Conservation (phyloP, 2,329 filamentous ascomycete species). For the Parascedosporium putredinis region DNA sequence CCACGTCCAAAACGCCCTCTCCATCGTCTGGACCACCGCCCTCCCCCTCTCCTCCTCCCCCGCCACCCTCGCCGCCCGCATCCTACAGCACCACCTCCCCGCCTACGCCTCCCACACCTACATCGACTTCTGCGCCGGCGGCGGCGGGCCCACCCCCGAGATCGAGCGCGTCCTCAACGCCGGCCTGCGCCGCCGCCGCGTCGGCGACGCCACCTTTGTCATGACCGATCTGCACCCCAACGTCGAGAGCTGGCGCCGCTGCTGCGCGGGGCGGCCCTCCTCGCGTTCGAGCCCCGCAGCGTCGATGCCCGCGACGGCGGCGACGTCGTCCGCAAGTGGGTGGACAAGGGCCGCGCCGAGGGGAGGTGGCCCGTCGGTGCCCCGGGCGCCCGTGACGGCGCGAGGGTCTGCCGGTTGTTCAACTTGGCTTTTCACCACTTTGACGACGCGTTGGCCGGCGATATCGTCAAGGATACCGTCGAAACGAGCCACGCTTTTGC, state of each 20-base stretch:
- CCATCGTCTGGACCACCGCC: conserved; percentile 50
- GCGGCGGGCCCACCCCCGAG: conserved; percentile 57
- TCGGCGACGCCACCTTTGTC: conserved; percentile 35
- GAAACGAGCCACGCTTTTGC: conserved; percentile 56
- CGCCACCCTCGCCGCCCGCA: conserved; percentile 47
- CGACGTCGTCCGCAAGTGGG: conserved; percentile 28
- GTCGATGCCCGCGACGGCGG: conserved; percentile 56
- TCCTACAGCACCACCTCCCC: conserved; percentile 42
- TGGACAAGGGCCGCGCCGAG: not conserved
- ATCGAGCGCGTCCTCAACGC: conserved; percentile 51
- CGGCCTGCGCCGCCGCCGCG: conserved; percentile 13
- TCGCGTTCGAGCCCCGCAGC: conserved; percentile 48
- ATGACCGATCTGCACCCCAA: conserved; percentile 59
- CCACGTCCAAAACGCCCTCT: conserved; percentile 55
- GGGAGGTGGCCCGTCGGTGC: too few species aligned
- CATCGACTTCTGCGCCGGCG: conserved; percentile 68
- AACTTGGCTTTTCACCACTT: conserved; percentile 73
- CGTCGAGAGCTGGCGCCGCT: conserved; percentile 45
- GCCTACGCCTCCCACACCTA: conserved; percentile 45
- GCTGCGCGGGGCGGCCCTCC: conserved; percentile 39
- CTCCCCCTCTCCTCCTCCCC: conserved; percentile 50
- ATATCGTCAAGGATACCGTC: conserved; percentile 54
- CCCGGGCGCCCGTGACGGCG: too few species aligned
- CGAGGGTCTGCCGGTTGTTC: conserved; percentile 57
- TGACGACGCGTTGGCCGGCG: conserved; percentile 47